These are phyloP conservation scores for Pilaira anomala DNA, from an alignment of 192 early-diverging fungal species.

Conservation along the genomic window DNA sequence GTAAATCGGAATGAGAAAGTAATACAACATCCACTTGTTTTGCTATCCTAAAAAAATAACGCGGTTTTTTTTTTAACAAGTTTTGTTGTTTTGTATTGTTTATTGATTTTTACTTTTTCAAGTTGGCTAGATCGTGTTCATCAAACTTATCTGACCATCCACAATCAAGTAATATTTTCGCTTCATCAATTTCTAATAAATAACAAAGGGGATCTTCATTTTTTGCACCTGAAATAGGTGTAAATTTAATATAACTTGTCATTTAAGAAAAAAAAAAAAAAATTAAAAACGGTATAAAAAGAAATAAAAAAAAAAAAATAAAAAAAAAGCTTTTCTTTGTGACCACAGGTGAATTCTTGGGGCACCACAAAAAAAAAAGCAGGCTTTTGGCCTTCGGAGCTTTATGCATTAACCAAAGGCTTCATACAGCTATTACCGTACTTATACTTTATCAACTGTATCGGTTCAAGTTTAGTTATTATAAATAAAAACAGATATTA, in stretches of 20 bases:
- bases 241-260: slow-evolving; percentile 72
- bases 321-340: no score
- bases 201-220: slow-evolving; percentile 87
- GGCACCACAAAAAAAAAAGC: no score
- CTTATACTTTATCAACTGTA: no score
- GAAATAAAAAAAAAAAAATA: no score
- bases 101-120: slow-evolving; percentile 55
- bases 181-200: slow-evolving; percentile 86
- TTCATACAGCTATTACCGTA: no score
- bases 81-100: no score
- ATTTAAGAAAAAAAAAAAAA: slow-evolving; percentile 10
- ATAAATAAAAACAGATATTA: no score
- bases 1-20: slow-evolving; percentile 83
- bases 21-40: slow-evolving; percentile 88
- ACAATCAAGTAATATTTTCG: slow-evolving; percentile 93
- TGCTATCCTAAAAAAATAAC: slow-evolving; percentile 59
- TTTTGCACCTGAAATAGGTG: slow-evolving; percentile 80
- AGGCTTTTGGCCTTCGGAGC: no score
- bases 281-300: background rate
- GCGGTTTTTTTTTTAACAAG: background rate
- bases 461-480: no score
- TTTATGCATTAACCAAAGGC: no score
- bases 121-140: slow-evolving; percentile 58
- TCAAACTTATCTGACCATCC: slow-evolving; percentile 84
- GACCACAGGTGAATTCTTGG: no score